A percentile compares a stretch with the other conserved stretches of the same genome.
Evolutionary conservation across 768 basidiomycete species (phyloP).

Genomic region (Tulasnella sp.): DNA sequence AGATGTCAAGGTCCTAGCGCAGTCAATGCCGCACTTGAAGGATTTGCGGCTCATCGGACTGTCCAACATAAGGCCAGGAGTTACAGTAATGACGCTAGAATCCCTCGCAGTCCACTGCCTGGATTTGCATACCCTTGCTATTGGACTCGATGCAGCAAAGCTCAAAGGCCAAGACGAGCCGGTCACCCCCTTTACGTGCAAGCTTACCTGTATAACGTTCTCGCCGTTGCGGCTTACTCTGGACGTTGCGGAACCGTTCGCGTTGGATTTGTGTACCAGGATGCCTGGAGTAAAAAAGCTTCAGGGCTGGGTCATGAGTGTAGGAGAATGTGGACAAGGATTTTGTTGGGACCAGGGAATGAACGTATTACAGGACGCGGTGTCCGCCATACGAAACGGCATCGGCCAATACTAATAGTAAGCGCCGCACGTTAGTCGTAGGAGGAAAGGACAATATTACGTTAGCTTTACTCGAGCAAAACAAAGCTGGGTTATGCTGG

Average conservation of each 20-base stretch:
- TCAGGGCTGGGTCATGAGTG: neutral
- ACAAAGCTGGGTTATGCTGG: too few relatives aligned
- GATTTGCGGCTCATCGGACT: neutral
- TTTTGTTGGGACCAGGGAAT: neutral
- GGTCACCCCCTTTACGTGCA: neutral
- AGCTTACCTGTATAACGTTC: neutral
- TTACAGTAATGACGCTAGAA: neutral
- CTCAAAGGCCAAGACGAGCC: neutral
- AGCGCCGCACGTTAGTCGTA: neutral
- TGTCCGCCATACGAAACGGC: neutral
- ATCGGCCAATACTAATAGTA: neutral
- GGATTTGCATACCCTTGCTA: neutral
- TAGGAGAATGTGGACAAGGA: neutral
- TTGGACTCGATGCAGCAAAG: neutral
- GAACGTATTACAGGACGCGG: neutral
- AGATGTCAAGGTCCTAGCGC: neutral
- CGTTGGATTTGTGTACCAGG: neutral
- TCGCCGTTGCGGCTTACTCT: neutral
- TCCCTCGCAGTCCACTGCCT: neutral
- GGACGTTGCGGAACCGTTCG: neutral
- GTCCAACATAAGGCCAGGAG: neutral
- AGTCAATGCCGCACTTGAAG: neutral
- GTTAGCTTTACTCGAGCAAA: too few relatives aligned
- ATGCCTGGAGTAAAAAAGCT: neutral
- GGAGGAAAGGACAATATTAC: too few relatives aligned